Conservation (phyloP, 169 alveolate genomes). For the Plasmodium vinckei region DNA sequence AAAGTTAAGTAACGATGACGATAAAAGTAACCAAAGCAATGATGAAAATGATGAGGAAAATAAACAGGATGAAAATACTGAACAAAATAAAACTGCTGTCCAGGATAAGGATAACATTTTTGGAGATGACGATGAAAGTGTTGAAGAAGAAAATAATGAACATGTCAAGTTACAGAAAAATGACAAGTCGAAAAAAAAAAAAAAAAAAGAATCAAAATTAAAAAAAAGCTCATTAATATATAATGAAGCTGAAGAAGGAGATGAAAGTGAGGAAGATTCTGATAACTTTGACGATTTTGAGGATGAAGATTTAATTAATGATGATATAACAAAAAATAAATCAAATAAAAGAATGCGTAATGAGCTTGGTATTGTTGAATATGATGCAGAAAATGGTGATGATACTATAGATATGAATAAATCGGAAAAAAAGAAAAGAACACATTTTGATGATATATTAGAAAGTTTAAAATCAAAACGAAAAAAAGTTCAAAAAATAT, state of each 20-base stretch:
- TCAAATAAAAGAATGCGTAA: neutral
- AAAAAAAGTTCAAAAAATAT: constrained; percentile 54
- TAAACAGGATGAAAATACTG: neutral
- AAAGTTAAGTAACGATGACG: neutral
- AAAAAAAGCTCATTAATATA: constrained; percentile 5
- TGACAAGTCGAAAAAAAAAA: constrained; percentile 7
- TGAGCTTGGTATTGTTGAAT: neutral
- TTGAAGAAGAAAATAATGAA: neutral
- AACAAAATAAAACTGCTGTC: neutral
- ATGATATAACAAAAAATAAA: constrained; percentile 14
- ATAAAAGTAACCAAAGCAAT: neutral
- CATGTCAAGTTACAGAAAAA: neutral
- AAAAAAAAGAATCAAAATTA: neutral
- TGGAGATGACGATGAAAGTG: neutral
- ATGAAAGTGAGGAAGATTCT: neutral
- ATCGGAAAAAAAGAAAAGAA: constrained; percentile 47
- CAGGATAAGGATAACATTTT: neutral
- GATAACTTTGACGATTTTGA: neutral
- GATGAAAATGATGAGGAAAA: neutral
- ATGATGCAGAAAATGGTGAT: constrained; percentile 9
- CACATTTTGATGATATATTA: constrained; percentile 75
- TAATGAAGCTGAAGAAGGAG: constrained; percentile 1
- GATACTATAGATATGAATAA: constrained; percentile 11
- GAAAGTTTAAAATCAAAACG: constrained; percentile 63
- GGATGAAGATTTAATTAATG: neutral